These are phyloP conservation scores for Rhizoclosmatium sp. DNA, from an alignment of 192 early-diverging fungal species.

Conservation along the genomic window DNA sequence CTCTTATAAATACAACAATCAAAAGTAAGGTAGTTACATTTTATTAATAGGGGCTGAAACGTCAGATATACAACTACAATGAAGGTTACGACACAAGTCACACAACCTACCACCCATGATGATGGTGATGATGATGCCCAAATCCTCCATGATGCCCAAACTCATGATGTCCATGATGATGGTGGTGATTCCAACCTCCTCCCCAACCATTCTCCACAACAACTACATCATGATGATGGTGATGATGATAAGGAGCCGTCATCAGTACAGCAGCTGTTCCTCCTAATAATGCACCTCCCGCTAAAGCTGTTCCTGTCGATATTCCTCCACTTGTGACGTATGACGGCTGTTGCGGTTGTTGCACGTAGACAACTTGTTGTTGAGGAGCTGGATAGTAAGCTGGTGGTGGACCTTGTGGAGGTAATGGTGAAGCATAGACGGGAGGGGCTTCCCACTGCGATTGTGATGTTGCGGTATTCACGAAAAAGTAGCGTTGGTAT, in stretches of 20 bases:
- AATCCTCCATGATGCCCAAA: background rate
- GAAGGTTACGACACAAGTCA: background rate
- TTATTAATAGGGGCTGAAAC: too few species aligned
- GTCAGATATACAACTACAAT: too few species aligned
- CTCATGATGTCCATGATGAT: background rate
- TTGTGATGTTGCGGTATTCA: background rate
- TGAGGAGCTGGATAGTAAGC: too few species aligned
- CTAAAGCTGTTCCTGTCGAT: background rate
- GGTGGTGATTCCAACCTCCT: background rate
- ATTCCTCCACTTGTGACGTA: background rate
- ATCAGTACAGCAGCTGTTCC: background rate
- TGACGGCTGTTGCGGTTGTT: background rate
- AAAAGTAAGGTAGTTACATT: too few species aligned
- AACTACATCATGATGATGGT: background rate
- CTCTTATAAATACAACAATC: too few species aligned
- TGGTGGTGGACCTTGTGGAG: too few species aligned
- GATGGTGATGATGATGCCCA: background rate
- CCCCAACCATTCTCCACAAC: background rate
- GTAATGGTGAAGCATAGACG: too few species aligned
- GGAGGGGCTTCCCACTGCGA: constrained; percentile 3
- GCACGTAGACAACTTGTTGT: too few species aligned
- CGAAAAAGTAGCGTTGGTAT: constrained; percentile 17
- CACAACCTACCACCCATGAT: background rate
- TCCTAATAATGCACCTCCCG: constrained; percentile 18
- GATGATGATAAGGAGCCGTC: background rate